A percentile compares a stretch with the other conserved stretches of the same genome.
Conservation (phyloP, 495 filamentous ascomycete genomes). For the Jackrogersella minutella region DNA sequence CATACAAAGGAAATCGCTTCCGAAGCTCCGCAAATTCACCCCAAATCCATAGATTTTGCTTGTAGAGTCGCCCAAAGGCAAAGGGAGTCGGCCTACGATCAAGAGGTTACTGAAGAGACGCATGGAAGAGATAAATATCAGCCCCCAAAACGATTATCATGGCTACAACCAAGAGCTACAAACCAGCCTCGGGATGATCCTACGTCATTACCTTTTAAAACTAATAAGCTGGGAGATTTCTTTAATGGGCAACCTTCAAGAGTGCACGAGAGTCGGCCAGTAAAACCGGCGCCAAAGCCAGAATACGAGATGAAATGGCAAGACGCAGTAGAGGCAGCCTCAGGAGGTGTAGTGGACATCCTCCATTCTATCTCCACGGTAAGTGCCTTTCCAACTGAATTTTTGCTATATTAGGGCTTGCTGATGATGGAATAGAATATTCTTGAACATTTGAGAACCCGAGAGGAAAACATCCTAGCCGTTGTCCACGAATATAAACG, state of each 20-base stretch:
- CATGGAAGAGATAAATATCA: background rate
- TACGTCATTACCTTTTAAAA: background rate
- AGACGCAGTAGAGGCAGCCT: slow-evolving; percentile 29
- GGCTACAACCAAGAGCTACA: background rate
- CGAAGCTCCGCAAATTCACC: slow-evolving; percentile 11
- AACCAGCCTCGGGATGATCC: background rate
- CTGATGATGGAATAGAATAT: slow-evolving; percentile 16
- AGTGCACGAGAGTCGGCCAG: background rate
- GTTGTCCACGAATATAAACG: slow-evolving; percentile 30
- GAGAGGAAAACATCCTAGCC: slow-evolving; percentile 25
- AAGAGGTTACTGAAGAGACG: background rate
- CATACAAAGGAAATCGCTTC: background rate
- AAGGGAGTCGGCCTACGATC: background rate
- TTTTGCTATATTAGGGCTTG: background rate
- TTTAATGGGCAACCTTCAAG: background rate
- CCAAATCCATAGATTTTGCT: slow-evolving; percentile 26
- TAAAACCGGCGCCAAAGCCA: background rate
- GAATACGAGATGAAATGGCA: slow-evolving; percentile 23
- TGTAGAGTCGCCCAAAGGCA: slow-evolving; percentile 14
- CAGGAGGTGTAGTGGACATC: slow-evolving; percentile 23
- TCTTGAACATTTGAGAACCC: slow-evolving; percentile 29
- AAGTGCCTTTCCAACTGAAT: background rate
- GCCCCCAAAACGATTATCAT: background rate
- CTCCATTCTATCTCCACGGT: slow-evolving; percentile 32
- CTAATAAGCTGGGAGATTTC: background rate